Conservation (phyloP, 768 basidiomycete species). For the Auricularia sp. region DNA sequence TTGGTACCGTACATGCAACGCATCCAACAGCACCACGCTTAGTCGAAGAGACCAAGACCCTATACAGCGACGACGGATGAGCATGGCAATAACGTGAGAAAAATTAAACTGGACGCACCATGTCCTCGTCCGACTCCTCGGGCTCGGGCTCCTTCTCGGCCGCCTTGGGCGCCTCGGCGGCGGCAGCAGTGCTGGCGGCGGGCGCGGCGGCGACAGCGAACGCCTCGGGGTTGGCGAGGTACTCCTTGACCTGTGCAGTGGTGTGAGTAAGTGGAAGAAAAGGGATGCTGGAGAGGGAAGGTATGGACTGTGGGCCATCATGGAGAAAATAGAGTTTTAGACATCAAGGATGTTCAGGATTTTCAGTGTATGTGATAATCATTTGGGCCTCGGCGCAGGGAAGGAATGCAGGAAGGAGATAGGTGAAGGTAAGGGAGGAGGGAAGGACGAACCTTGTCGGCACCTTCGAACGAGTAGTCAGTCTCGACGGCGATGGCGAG, state of each 20-base stretch:
- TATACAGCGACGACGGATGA: not conserved
- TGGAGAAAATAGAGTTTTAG: constrained; percentile 11
- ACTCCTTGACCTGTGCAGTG: constrained; percentile 71
- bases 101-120: constrained; percentile 30
- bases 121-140: constrained; percentile 81
- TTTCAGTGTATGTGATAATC: constrained; percentile 60
- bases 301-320: constrained; percentile 14
- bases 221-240: constrained; percentile 96
- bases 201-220: constrained; percentile 75
- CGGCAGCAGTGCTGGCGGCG: constrained; percentile 37
- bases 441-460: constrained; percentile 65
- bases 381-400: constrained; percentile 21
- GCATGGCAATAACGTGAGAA: not conserved
- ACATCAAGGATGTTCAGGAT: constrained; percentile 49
- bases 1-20: not conserved
- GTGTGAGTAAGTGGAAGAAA: constrained; percentile 4
- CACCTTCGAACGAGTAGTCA: constrained; percentile 89
- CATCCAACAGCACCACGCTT: not conserved
- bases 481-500: constrained; percentile 80
- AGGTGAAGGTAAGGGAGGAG: constrained; percentile 11
- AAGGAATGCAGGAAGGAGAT: constrained; percentile 16
- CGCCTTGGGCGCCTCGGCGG: constrained; percentile 47
- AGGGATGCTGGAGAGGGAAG: constrained; percentile 1
- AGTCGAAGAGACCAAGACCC: not conserved
- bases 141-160: constrained; percentile 61